Base-by-base conservation (phyloP, 108 stramenopile species). In the Cyclotella atomus region DNA sequence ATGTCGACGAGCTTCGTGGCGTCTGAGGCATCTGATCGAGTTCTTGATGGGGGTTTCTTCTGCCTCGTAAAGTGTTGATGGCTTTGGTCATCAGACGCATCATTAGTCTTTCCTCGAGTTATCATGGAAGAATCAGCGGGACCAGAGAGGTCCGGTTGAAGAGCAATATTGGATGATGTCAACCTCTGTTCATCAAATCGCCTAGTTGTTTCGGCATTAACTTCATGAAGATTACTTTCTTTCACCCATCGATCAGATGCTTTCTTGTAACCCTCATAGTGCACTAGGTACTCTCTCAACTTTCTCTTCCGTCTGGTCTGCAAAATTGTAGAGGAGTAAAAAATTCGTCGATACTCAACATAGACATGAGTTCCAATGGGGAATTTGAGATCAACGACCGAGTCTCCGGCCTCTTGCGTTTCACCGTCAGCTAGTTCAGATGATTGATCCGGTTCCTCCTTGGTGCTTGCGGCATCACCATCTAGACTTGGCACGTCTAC, bases 241-340 rank as follows among this genome's bases (percentile, higher is more conserved):
- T 84, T 80, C 28, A 80, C 83, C 83, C 83, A 84, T 75, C 73
- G 46, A 46, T 84, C 73, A 9, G 83, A 69, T 12, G 83, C 65
- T 30, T 80, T 84, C 44, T 84, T 84, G 65, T 65, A 84, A 7
- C 83, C 83, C 49, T 84, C 77, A 25, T 84, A 84, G 50, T 84
- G 83, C 9, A 84, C 79, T 28, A 80, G 60, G 45, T 76, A 84
- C 43, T 84, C 83, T 29, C 29, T 56, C 23, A 1, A 23, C 20
- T 67, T 30, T 14, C 73, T 59, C 54, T 76, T 84, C 3, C 36
- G 43, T 46, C 83, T 67, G 0, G 62, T 32, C 30, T 84, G 68
- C 23, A 84, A 45, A 24, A 84, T 66, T 38, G 74, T 84, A 36
- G 83, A 78, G 9, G 64, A 63, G 32, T 84, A 84, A 24, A 84